Base-by-base conservation (phyloP, 768 basidiomycete species). In the Calocera cornea region DNA sequence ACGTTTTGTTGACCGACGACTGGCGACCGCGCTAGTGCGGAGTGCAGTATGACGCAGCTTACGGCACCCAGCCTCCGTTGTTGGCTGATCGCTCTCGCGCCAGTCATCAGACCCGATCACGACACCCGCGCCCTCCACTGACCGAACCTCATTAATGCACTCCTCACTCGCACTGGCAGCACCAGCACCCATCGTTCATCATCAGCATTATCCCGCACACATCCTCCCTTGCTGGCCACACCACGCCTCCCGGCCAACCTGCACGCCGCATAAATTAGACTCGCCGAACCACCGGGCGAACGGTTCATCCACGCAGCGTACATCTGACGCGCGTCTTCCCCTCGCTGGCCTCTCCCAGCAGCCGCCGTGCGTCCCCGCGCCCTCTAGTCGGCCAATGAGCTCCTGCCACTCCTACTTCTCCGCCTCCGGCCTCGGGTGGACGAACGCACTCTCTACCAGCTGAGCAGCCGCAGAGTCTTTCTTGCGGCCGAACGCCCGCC, bases 311-410 rank as follows among this genome's bases (percentile, higher is more conserved):
- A 22, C 14, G 11, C 31, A 2, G 14, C 7, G 24, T 27, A 29
- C 54, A 60, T 60, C 54, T 60, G 54, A 60, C 36, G n/a, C n/a
- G n/a, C 49, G 54, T 60, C 54, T 33, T 60, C 24, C 31, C 31
- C 54, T 50, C 24, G n/a, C n/a, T n/a, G n/a, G n/a, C n/a, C n/a
- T n/a, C n/a, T n/a, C n/a, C n/a, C n/a, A n/a, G n/a, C n/a, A n/a
- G n/a, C n/a, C n/a, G n/a, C n/a, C n/a, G n/a, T n/a, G n/a, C n/a
- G n/a, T n/a, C n/a, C n/a, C n/a, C n/a, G n/a, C n/a, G n/a, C n/a
- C n/a, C n/a, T n/a, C n/a, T n/a, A n/a, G n/a, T n/a, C n/a, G n/a
- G n/a, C n/a, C n/a, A n/a, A n/a, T n/a, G n/a, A n/a, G n/a, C n/a
- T n/a, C n/a, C n/a, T n/a, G n/a, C n/a, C n/a, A n/a, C n/a, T n/a